Evolutionary conservation across 805 yeast species (phyloP), one percentile per base, ranked within the genome.

Genomic region (Komagataella populi): DNA sequence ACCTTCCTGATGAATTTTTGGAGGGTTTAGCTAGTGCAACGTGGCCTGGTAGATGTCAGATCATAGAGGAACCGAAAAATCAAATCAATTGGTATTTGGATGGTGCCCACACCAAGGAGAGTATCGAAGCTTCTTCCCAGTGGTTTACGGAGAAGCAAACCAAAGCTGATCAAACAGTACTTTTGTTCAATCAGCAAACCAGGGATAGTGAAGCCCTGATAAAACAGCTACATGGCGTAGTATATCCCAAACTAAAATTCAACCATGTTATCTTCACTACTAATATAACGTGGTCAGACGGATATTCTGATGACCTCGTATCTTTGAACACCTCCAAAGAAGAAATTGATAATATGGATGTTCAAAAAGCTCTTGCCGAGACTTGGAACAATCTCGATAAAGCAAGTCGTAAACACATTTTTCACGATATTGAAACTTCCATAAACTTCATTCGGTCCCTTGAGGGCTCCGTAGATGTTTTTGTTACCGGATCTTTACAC

Each of bases 21-120:
- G 57, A 59, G 14, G 97, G 96, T 2, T 70, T 91, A 44, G 78
- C 73, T 50, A 53, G 66, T 2, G 85, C 95, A 1, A 68, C 72
- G 47, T 93, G 98, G 96, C 93, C 93, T n/a, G 99, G 99, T 1
- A 73, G 99, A 58, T 91, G 98, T 59, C 97, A 95, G 67, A 73
- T 80, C 1, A 65, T 87, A 30, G 73, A 69, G 22, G 70, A 70
- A 23, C 66, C 68, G 14, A 68, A 70, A 22, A 69, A 63, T 2
- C 63, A 67, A 2, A 66, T 83, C 16, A 77, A 75, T n/a, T 93
- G 96, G 96, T 82, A 69, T 56, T 67, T 91, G 14, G 99, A 93
- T 67, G 99, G 99, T 17, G 98, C 99, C 0, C 99, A 93, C 60
- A 93, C 99, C 0, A 69, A 76, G 48, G 99, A 93, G 60, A 86